Evolutionary conservation across 257 asterid species (phyloP), one percentile per base, ranked within the genome.

Genomic region (Cinchona pubescens): DNA sequence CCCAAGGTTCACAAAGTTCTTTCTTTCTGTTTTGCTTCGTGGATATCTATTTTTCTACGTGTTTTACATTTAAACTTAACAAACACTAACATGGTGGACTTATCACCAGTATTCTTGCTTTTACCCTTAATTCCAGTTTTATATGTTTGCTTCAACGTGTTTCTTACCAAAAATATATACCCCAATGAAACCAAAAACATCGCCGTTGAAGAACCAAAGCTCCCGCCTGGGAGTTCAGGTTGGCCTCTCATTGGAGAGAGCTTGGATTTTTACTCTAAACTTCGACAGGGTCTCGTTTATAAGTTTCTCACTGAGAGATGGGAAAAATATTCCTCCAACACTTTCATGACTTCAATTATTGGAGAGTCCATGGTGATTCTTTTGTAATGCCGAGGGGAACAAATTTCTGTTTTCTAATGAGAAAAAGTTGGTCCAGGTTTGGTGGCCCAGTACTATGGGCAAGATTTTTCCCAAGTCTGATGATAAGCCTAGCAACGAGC

Each of bases 181-280:
- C n/a, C n/a, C n/a, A n/a, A n/a, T n/a, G n/a, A n/a, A n/a, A n/a
- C n/a, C n/a, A n/a, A n/a, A n/a, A n/a, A n/a, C n/a, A n/a, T n/a
- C n/a, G n/a, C n/a, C n/a, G n/a, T n/a, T n/a, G n/a, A n/a, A n/a
- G n/a, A n/a, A n/a, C n/a, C n/a, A 62, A 62, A 15, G 43, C 60
- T 45, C 32, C 71, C 78, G 0, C 78, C 62, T 3, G 70, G 78
- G 8, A 42, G 51, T 42, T 25, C 69, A 6, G 78, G 71, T 40
- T 74, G 78, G 78, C 78, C 78, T 14, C 29, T 74, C 16, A 3
- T 74, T 23, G 78, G 78, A 1, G 78, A 74, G 62, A 74, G 61
- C 3, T 19, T 74, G 19, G 78, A 74, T 23, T 74, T 40, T 4
- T 2, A 29, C 62, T 29, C 29, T 21, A 42, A 60, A 18, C 7